Base-by-base conservation (phyloP, 2,329 filamentous ascomycete genomes). In the Penicillium sp. region DNA sequence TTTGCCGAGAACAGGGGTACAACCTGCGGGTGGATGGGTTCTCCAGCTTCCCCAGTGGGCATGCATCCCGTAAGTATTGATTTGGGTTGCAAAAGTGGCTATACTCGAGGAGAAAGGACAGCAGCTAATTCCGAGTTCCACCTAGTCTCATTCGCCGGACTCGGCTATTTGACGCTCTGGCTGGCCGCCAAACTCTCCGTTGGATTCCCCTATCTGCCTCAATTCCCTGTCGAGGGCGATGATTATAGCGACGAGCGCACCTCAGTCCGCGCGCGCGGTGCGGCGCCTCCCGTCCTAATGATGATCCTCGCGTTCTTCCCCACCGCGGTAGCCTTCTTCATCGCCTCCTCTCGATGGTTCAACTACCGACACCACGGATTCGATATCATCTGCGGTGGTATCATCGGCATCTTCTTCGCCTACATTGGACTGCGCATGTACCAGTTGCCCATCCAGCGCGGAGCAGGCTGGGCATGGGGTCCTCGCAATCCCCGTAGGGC, bases 281-380 rank as follows among this genome's bases (percentile, higher is more conserved):
- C 93, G 1, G 90, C 92, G 0, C 92, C 93, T 0, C 93, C 93
- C 0, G 79, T 93, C 7, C 94, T 92, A 71, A 86, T 95, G 2
- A 82, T 96, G 12, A 79, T 88, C 47, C 74, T 94, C 37, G 83
- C 87, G 2, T 79, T 92, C 17, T 76, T 91, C 1, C 93, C 93
- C 2, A 84, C 92, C 64, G 89, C 87, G 58, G 80, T 86, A 1
- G 89, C 92, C 5, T 84, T 92, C 63, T 96, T 92, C 78, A 90
- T 97, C 63, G 84, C 89, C n/a, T 86, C 88, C 31, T 94, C 91
- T 1, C 89, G 94, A 11, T 98, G 89, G 84, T 92, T 89, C 60
- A 89, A 97, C 75, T 96, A 89, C 78, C 87, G 91, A 41, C 94
- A 98, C 75, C 90, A 94, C 73, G 92, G 89, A n/a, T 94, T 96